These are phyloP conservation scores for Ettlia oleoabundans DNA, from an alignment of 139 green algal genomes.

Conservation along the genomic window DNA sequence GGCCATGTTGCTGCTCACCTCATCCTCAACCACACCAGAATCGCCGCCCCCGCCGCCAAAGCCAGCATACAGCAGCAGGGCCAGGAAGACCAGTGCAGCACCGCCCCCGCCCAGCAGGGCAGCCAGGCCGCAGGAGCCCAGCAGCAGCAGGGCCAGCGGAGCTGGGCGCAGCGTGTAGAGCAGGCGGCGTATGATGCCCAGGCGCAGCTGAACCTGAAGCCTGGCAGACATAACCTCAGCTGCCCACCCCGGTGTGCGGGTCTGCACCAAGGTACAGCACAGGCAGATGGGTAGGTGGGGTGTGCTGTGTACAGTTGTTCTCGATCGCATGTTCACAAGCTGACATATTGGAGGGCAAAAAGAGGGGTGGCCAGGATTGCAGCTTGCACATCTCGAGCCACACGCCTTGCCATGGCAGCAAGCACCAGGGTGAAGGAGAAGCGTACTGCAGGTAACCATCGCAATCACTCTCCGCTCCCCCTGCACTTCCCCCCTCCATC, in stretches of 20 bases:
- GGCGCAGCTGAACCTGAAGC: slow-evolving; percentile 35
- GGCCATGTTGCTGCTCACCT: background rate
- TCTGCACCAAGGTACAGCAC: background rate
- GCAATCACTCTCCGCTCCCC: too few species aligned
- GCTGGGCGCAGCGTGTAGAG: slow-evolving; percentile 43
- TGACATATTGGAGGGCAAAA: too few species aligned
- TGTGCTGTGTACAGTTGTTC: too few species aligned
- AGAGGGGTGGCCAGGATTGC: too few species aligned
- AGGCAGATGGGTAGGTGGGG: too few species aligned
- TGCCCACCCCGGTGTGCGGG: slow-evolving; percentile 7
- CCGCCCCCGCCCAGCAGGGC: slow-evolving; percentile 16
- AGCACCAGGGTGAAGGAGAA: background rate
- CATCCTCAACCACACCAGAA: background rate
- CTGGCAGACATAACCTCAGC: slow-evolving; percentile 43
- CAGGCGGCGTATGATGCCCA: slow-evolving; percentile 33
- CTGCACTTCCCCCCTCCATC: background rate
- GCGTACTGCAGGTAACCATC: too few species aligned
- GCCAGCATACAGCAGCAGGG: slow-evolving; percentile 12
- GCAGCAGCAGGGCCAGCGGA: slow-evolving; percentile 21
- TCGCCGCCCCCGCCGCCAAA: background rate
- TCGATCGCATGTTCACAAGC: too few species aligned
- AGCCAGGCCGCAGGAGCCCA: slow-evolving; percentile 5
- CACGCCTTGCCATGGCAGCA: background rate
- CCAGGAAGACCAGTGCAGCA: slow-evolving; percentile 11
- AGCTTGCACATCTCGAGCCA: too few species aligned